phyloP scores from a whole-genome alignment of 495 filamentous ascomycete genomes.

The Cercophora newfieldiana region DNA sequence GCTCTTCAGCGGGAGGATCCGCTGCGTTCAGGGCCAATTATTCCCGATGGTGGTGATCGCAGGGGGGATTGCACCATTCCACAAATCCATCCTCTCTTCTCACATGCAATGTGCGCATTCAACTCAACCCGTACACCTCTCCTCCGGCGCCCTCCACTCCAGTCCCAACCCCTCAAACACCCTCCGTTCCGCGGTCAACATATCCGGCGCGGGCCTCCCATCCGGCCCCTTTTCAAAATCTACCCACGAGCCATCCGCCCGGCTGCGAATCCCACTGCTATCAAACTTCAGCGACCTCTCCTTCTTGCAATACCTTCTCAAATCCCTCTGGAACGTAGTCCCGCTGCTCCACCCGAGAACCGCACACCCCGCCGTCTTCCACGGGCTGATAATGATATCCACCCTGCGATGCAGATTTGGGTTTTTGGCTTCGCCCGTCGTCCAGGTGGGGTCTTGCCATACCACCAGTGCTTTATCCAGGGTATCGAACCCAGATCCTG shows the following conservation, averaged over 20 bases:
- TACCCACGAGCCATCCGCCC: slow-evolving; percentile 63
- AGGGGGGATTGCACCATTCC: neutral
- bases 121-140: slow-evolving; percentile 71
- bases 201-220: slow-evolving; percentile 48
- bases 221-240: slow-evolving; percentile 53
- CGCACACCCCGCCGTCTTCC: slow-evolving; percentile 84
- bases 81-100: neutral
- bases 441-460: slow-evolving; percentile 79
- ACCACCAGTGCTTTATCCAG: slow-evolving; percentile 91
- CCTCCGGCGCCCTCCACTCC: slow-evolving; percentile 68
- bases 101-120: too few species aligned
- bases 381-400: slow-evolving; percentile 90
- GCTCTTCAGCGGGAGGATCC: neutral
- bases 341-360: slow-evolving; percentile 87
- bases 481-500: slow-evolving; percentile 69
- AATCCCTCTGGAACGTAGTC: slow-evolving; percentile 85
- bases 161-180: slow-evolving; percentile 81
- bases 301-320: slow-evolving; percentile 77
- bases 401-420: slow-evolving; percentile 80
- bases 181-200: slow-evolving; percentile 71
- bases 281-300: slow-evolving; percentile 80
- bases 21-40: neutral
- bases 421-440: slow-evolving; percentile 51
- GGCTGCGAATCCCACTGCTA: slow-evolving; percentile 77
- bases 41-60: neutral